These are phyloP conservation scores for Suillus decipiens DNA, from an alignment of 768 basidiomycete species.

Conservation along the genomic window DNA sequence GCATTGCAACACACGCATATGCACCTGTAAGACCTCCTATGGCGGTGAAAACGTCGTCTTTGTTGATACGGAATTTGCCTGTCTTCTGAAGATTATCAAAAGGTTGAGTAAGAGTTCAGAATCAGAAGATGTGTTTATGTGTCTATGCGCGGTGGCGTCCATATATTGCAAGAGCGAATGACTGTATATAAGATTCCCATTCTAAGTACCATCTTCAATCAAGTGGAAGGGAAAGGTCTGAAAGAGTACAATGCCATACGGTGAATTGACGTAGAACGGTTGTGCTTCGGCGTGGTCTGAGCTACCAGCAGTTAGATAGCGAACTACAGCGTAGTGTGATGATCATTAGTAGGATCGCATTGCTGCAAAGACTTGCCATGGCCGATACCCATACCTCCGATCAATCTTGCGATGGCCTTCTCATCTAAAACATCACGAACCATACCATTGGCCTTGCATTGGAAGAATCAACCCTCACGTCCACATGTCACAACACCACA, in stretches of 20 bases:
- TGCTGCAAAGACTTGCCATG: slow-evolving; percentile 63
- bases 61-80: slow-evolving; percentile 98
- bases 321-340: slow-evolving; percentile 50
- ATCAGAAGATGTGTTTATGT: slow-evolving; percentile 98
- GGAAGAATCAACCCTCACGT: slow-evolving; percentile 91
- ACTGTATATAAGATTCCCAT: slow-evolving; percentile 98
- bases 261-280: slow-evolving; percentile 99
- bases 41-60: slow-evolving; percentile 97
- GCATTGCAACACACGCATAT: slow-evolving; percentile 98
- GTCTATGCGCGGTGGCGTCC: slow-evolving; percentile 94
- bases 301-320: slow-evolving; percentile 97
- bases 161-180: slow-evolving; percentile 81
- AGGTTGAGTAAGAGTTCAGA: slow-evolving; percentile 97
- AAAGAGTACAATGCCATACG: slow-evolving; percentile 91
- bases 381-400: slow-evolving; percentile 96
- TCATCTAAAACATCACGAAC: slow-evolving; percentile 95
- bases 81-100: slow-evolving; percentile 97
- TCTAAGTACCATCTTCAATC: slow-evolving; percentile 48
- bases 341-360: not conserved
- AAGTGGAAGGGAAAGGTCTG: not conserved
- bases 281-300: slow-evolving; percentile 97
- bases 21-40: slow-evolving; percentile 88
- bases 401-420: slow-evolving; percentile 69
- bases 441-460: slow-evolving; percentile 99
- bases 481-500: slow-evolving; percentile 98